These are phyloP conservation scores for Pachyrhizus erosus DNA, from an alignment of 306 rosid genomes.

Conservation along the genomic window DNA sequence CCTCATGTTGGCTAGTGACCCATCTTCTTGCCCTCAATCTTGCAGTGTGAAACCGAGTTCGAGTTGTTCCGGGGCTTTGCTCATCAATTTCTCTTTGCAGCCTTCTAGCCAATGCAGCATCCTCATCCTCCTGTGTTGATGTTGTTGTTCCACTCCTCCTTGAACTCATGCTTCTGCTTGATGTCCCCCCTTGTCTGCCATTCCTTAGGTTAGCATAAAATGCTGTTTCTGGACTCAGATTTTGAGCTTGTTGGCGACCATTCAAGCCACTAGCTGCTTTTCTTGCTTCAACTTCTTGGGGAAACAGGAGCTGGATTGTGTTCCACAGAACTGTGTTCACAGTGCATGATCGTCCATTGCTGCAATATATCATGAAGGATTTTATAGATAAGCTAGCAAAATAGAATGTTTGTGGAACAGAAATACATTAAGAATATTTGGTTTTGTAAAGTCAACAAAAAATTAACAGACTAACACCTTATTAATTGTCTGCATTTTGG, in stretches of 20 bases:
- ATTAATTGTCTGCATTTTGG: constrained; percentile 94
- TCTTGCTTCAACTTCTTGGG: constrained; percentile 83
- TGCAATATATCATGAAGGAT: constrained; percentile 43
- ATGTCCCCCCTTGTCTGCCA: constrained; percentile 22
- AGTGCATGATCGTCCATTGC: constrained; percentile 87
- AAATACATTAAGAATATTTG: background rate
- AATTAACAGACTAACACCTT: constrained; percentile 49
- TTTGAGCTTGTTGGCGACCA: constrained; percentile 41
- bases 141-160: constrained; percentile 49
- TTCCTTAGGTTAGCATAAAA: constrained; percentile 53
- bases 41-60: constrained; percentile 16
- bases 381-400: background rate
- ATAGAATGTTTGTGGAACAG: background rate
- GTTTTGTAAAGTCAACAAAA: background rate
- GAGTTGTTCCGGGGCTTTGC: constrained; percentile 27
- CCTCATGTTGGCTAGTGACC: constrained; percentile 68
- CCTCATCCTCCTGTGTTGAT: constrained; percentile 44
- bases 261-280: constrained; percentile 60
- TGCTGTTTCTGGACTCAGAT: constrained; percentile 53
- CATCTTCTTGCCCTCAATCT: constrained; percentile 58
- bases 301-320: constrained; percentile 93
- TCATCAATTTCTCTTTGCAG: constrained; percentile 40
- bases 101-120: constrained; percentile 49
- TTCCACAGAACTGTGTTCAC: constrained; percentile 98
- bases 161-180: constrained; percentile 48